Evolutionary conservation across 2,329 filamentous ascomycete genomes (phyloP), one percentile per base, ranked within the genome.

Genomic region (Elsinoe perseae): DNA sequence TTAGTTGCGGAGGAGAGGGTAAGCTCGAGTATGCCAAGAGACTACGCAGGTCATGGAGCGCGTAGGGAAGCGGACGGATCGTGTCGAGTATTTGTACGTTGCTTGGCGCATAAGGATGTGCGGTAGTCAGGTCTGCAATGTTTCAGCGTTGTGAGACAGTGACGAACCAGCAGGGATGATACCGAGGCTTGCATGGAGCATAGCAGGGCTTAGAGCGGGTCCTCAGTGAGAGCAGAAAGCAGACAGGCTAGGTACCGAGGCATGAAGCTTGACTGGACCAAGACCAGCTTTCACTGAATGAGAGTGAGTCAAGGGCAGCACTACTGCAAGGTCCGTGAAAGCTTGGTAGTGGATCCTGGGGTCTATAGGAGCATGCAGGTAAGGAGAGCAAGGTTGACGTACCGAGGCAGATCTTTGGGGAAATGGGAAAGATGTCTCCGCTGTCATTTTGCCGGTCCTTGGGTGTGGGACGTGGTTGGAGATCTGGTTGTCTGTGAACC

Each of bases 291-390:
- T 21, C 12, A 36, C 16, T 38, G 48, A 34, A 25, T 32, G 28
- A 38, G 48, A 21, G 48, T 36, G 48, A 52, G 28, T 52, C 48
- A 52, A 52, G 28, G 4, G 12, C 48, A n/a, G 48, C 48, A 20
- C 48, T 52, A 52, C 48, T 52, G 48, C 48, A 52, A 52, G 48
- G 48, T 52, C 48, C 48, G 48, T 36, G 30, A 30, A 52, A 52
- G 48, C 48, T 52, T 38, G 48, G 48, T 52, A n/a, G 48, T 36
- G 48, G 48, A 52, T 52, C 18, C 28, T 28, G 20, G 48, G 48
- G 48, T 38, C 28, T 52, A 36, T 25, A 52, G 30, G 48, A 32
- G 48, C n/a, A 36, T 8, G 48, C 30, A 52, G 30, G 48, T 52
- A 52, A 38, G 48, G 21, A 23, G 10, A 36, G 32, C 28, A 34